phyloP scores from a whole-genome alignment of 208 protist genomes.

The Acanthamoeba quina region DNA sequence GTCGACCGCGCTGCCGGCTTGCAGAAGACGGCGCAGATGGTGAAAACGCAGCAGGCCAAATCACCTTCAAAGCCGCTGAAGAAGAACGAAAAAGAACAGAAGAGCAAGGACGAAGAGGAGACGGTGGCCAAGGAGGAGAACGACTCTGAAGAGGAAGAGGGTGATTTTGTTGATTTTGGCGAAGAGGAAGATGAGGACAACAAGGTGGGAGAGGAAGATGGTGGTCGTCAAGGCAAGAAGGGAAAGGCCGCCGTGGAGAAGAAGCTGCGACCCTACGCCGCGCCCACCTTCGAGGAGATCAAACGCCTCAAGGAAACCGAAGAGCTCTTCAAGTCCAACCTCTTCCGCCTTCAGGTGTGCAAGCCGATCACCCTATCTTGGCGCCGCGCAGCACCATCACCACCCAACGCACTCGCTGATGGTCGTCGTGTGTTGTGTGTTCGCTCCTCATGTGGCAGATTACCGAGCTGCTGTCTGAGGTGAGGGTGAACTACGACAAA shows the following conservation, averaged over 20 bases:
- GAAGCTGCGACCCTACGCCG: slow-evolving; percentile 12
- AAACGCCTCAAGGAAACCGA: slow-evolving; percentile 64
- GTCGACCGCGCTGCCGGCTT: background rate
- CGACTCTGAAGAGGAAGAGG: background rate
- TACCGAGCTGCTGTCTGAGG: slow-evolving; percentile 59
- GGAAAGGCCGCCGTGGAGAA: background rate
- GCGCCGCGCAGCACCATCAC: too few relatives aligned
- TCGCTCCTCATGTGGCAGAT: slow-evolving; percentile 17
- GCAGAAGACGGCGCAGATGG: background rate
- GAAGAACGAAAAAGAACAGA: background rate
- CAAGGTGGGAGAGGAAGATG: background rate
- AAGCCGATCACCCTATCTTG: background rate
- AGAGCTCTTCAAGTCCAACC: slow-evolving; percentile 74
- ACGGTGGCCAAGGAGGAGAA: background rate
- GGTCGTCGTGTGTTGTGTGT: background rate
- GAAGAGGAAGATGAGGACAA: slow-evolving; percentile 52
- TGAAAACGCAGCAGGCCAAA: background rate
- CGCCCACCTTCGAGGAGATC: slow-evolving; percentile 61
- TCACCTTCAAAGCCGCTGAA: background rate
- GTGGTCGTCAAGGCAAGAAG: background rate
- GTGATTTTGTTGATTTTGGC: slow-evolving; percentile 59
- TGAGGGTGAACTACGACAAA: slow-evolving; percentile 71
- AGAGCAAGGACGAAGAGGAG: background rate
- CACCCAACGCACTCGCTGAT: background rate
- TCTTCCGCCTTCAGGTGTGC: slow-evolving; percentile 68